phyloP scores from a whole-genome alignment of 2,329 filamentous ascomycete genomes.

The Epichloe brachyelytri region DNA sequence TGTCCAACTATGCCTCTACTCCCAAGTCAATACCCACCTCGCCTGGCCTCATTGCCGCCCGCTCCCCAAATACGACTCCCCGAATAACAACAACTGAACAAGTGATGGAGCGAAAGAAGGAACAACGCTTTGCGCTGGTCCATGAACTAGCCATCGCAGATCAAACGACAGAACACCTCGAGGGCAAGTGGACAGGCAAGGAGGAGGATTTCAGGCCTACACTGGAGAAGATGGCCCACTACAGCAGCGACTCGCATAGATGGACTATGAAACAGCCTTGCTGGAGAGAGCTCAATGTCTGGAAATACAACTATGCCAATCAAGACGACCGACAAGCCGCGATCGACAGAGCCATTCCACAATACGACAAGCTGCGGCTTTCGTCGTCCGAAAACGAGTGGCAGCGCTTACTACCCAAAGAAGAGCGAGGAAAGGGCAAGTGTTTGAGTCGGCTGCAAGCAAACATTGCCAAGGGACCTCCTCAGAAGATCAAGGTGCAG shows the following conservation, averaged over 20 bases:
- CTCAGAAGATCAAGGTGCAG: constrained; percentile 34
- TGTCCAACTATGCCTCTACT: constrained; percentile 26
- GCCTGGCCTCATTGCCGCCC: constrained; percentile 40
- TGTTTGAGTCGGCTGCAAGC: constrained; percentile 49
- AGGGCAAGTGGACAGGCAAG: constrained; percentile 36
- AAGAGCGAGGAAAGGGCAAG: constrained; percentile 45
- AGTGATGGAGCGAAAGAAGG: constrained; percentile 39
- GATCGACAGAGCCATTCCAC: constrained; percentile 46
- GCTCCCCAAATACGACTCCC: constrained; percentile 39
- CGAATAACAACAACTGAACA: constrained; percentile 38
- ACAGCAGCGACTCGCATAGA: constrained; percentile 32
- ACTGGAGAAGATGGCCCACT: constrained; percentile 46
- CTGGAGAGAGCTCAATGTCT: constrained; percentile 53
- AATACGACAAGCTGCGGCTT: constrained; percentile 46
- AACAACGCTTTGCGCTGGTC: constrained; percentile 39
- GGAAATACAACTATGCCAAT: constrained; percentile 43
- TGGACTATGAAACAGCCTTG: constrained; percentile 44
- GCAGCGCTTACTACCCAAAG: constrained; percentile 45
- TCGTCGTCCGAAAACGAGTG: constrained; percentile 44
- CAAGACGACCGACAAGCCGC: constrained; percentile 43
- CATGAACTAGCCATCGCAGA: constrained; percentile 47
- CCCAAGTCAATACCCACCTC: constrained; percentile 35
- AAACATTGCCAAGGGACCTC: constrained; percentile 40
- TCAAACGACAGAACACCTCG: constrained; percentile 34
- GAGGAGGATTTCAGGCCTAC: constrained; percentile 40